Conservation (phyloP, 768 basidiomycete genomes). For the Lentinula boryana region DNA sequence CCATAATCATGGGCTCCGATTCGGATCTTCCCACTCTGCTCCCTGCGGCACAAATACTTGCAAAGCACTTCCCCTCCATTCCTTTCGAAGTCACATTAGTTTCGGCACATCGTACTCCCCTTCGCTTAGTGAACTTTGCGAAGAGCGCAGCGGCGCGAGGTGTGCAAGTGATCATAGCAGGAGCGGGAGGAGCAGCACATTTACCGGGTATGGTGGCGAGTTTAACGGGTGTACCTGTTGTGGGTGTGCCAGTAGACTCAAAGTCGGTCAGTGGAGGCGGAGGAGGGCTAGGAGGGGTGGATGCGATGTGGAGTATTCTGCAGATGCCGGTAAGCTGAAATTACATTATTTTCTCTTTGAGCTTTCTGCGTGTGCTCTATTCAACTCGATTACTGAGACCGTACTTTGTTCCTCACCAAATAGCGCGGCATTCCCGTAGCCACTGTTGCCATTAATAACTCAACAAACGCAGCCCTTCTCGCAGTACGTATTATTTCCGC, state of each 20-base stretch:
- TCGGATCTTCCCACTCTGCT: slow-evolving; percentile 95
- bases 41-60: slow-evolving; percentile 79
- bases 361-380: background rate
- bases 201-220: slow-evolving; percentile 98
- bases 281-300: slow-evolving; percentile 89
- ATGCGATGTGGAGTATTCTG: slow-evolving; percentile 95
- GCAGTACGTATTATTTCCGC: slow-evolving; percentile 86
- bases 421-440: slow-evolving; percentile 96
- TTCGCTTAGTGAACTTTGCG: slow-evolving; percentile 79
- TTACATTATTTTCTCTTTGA: background rate
- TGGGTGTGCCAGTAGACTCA: slow-evolving; percentile 86
- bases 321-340: slow-evolving; percentile 87
- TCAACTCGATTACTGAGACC: background rate
- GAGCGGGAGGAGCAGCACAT: slow-evolving; percentile 98
- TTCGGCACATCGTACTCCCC: slow-evolving; percentile 93
- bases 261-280: slow-evolving; percentile 37
- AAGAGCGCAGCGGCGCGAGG: slow-evolving; percentile 64
- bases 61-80: slow-evolving; percentile 54
- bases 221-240: slow-evolving; percentile 86
- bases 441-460: slow-evolving; percentile 95
- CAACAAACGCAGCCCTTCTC: slow-evolving; percentile 87
- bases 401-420: background rate
- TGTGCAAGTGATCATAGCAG: slow-evolving; percentile 77
- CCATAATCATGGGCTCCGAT: slow-evolving; percentile 98
- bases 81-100: slow-evolving; percentile 96